These are phyloP conservation scores for Elsinoe fawcettii DNA, from an alignment of 2,329 filamentous ascomycete genomes.

Conservation along the genomic window DNA sequence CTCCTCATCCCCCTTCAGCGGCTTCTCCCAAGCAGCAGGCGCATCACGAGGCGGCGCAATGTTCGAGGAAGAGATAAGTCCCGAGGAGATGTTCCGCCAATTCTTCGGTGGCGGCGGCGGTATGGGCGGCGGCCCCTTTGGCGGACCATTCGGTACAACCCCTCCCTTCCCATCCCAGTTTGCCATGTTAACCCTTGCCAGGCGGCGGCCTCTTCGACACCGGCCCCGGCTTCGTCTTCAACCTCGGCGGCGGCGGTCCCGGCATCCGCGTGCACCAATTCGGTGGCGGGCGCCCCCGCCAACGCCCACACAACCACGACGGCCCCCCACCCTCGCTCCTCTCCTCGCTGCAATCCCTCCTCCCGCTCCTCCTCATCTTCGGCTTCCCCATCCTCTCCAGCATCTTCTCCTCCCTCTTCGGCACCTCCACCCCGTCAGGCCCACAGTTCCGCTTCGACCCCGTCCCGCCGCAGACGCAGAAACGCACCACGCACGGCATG, in stretches of 20 bases:
- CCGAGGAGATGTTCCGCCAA: slow-evolving; percentile 92
- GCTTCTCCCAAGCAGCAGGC: slow-evolving; percentile 43
- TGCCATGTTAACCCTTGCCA: slow-evolving; percentile 21
- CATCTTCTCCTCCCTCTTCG: slow-evolving; percentile 67
- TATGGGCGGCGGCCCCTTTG: slow-evolving; percentile 59
- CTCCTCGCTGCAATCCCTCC: slow-evolving; percentile 44
- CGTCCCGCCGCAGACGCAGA: slow-evolving; percentile 62
- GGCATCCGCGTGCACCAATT: slow-evolving; percentile 94
- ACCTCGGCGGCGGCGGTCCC: slow-evolving; percentile 67
- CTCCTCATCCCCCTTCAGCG: slow-evolving; percentile 56
- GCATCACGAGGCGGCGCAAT: slow-evolving; percentile 44
- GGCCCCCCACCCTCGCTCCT: slow-evolving; percentile 45
- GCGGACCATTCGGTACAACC: slow-evolving; percentile 34
- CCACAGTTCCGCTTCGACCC: slow-evolving; percentile 75
- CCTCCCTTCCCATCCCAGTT: background rate
- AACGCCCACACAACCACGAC: slow-evolving; percentile 59
- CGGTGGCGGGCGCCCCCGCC: slow-evolving; percentile 67
- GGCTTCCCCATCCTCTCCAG: slow-evolving; percentile 75
- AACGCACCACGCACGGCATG: slow-evolving; percentile 62
- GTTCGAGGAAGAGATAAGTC: slow-evolving; percentile 88
- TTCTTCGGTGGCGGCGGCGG: slow-evolving; percentile 74
- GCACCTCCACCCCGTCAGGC: slow-evolving; percentile 46
- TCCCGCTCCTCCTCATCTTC: slow-evolving; percentile 77
- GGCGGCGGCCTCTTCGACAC: slow-evolving; percentile 58
- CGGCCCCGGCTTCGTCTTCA: slow-evolving; percentile 88